Evolutionary conservation across 2,329 filamentous ascomycete species (phyloP), one percentile per base, ranked within the genome.

Genomic region (Aquanectria penicillioides): DNA sequence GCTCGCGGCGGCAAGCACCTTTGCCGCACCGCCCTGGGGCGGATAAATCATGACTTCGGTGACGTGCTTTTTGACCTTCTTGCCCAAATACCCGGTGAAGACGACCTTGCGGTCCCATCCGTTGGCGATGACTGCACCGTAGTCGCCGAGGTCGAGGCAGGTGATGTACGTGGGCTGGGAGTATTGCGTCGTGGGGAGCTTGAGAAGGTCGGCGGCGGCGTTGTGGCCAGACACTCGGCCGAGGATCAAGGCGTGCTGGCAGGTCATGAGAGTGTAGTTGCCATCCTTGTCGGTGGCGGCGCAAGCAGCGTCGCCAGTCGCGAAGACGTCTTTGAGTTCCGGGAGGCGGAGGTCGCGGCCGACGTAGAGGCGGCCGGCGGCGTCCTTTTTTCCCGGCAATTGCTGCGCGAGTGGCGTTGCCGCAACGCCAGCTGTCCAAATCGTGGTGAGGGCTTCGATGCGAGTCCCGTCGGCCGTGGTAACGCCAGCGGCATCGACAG

Each of bases 381-480:
- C 11, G 20, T 77, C 74, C 29, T 59, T 73, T 3, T 64, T 23
- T 0, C 65, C 69, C 0, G 67, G 53, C 17, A 77, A 64, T 11
- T 75, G 73, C 15, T 66, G 48, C 2, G 75, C 73, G 23, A 77
- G 60, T 3, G 69, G 57, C 0, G 68, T 70, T 3, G 74, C 75
- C n/a, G 51, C 55, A 29, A 76, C 62, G 0, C 76, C 75, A 0
- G 71, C 75, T 0, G 75, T 76, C 75, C 75, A 77, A 11, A 77
- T 59, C 1, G 67, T 66, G 0, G 75, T 77, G 5, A 65, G 49
- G 2, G 75, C 64, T 5, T 68, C 60, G 52, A 77, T 77, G 12
- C 53, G 65, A 37, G 76, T 72, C 5, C 75, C 75, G 0, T 62
- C 66, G 3, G 54, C 37, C 3, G 71, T 62, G 1, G 55, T 67